A percentile compares a stretch with the other conserved stretches of the same genome.
Evolutionary conservation across 345 rosid genomes (phyloP).

Genomic region (Euphorbia tirucalli): DNA sequence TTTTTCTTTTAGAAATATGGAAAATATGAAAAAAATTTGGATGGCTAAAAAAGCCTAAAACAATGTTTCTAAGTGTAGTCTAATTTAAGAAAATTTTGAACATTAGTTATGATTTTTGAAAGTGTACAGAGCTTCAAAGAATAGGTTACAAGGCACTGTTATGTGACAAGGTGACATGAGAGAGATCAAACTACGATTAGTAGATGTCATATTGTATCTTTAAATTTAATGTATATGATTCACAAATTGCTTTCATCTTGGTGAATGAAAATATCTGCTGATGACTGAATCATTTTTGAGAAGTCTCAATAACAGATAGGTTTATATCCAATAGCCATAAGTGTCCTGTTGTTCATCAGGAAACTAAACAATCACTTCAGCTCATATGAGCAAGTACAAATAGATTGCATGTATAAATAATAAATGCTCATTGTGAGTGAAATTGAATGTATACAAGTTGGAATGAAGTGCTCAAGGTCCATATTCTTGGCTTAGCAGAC

Average conservation of each 20-base stretch:
- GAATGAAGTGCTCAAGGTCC: constrained; percentile 4
- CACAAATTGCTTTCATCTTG: neutral
- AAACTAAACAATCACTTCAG: neutral
- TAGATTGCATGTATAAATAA: neutral
- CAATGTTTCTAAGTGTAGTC: neutral
- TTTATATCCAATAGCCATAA: neutral
- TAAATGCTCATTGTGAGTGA: neutral
- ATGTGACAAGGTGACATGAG: constrained; percentile 1
- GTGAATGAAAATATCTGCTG: neutral
- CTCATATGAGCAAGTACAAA: neutral
- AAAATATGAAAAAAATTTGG: neutral
- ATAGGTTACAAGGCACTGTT: neutral
- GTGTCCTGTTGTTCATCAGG: neutral
- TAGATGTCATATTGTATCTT: neutral
- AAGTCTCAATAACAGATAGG: neutral
- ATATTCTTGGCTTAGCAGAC: neutral
- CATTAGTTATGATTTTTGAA: constrained; percentile 1
- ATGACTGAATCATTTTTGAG: neutral
- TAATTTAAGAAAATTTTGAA: neutral
- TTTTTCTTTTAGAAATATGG: neutral
- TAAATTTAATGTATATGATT: neutral
- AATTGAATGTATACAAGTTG: neutral
- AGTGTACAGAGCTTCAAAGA: neutral
- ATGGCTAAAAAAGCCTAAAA: too few relatives aligned
- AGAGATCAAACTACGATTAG: neutral